phyloP scores from a whole-genome alignment of 1,139 yeast genomes.

The Pichia sp. region DNA sequence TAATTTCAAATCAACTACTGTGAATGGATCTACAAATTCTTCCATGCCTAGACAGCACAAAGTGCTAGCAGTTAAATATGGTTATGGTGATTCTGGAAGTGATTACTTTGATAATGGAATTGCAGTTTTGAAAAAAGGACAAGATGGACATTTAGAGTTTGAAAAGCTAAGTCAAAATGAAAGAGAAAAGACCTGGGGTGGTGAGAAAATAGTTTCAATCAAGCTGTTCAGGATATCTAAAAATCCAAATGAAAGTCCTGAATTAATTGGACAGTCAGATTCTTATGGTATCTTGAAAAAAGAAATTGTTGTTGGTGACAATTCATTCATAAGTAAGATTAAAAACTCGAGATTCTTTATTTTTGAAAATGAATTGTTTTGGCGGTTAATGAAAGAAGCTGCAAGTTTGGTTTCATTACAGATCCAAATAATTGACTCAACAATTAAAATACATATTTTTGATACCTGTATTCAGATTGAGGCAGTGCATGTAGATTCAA shows the following conservation, averaged over 20 bases:
- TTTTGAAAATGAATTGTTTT: slow-evolving; percentile 79
- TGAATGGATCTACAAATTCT: background rate
- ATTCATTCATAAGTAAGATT: slow-evolving; percentile 33
- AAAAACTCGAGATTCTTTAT: slow-evolving; percentile 60
- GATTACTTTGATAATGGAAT: slow-evolving; percentile 65
- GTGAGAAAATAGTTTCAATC: slow-evolving; percentile 41
- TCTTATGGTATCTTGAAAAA: slow-evolving; percentile 3
- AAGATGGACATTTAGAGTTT: slow-evolving; percentile 26
- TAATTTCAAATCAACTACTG: slow-evolving; percentile 28
- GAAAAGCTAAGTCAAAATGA: slow-evolving; percentile 22
- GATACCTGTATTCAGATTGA: slow-evolving; percentile 63
- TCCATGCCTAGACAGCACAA: slow-evolving; percentile 24
- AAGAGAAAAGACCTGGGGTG: slow-evolving; percentile 29
- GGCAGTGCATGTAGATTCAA: slow-evolving; percentile 1
- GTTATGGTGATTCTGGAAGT: slow-evolving; percentile 89
- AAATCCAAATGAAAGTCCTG: slow-evolving; percentile 1
- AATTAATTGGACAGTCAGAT: slow-evolving; percentile 13
- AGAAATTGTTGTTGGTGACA: slow-evolving; percentile 6
- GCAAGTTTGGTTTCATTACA: slow-evolving; percentile 63
- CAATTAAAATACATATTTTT: slow-evolving; percentile 55
- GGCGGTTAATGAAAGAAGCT: slow-evolving; percentile 72
- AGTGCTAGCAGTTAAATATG: slow-evolving; percentile 71
- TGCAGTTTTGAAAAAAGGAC: slow-evolving; percentile 49
- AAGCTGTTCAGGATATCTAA: slow-evolving; percentile 32
- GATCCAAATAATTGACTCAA: slow-evolving; percentile 59